phyloP scores from a whole-genome alignment of 352 stramenopile genomes.

The Elongisporangium prolatum region DNA sequence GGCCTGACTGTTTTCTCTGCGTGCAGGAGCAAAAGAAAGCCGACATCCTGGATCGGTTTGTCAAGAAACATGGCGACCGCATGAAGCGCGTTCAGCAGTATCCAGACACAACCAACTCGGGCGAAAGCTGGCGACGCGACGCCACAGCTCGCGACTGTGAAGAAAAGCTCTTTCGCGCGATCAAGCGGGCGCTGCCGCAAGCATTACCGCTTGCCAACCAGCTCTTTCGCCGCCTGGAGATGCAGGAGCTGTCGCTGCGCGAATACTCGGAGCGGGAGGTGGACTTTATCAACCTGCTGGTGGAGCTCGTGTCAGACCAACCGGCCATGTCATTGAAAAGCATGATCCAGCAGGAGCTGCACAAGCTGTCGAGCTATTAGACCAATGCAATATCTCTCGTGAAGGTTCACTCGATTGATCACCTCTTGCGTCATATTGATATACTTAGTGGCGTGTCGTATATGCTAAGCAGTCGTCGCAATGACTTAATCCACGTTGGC shows the following conservation, averaged over 20 bases:
- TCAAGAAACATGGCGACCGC: constrained; percentile 73
- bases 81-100: constrained; percentile 39
- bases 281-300: constrained; percentile 78
- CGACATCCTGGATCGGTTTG: constrained; percentile 70
- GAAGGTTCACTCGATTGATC: no score
- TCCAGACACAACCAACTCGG: constrained; percentile 7
- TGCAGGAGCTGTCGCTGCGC: constrained; percentile 66
- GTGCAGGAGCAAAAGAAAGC: constrained; percentile 63
- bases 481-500: constrained; percentile 86
- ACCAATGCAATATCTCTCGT: no score
- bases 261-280: constrained; percentile 73
- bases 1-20: neutral
- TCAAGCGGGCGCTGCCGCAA: constrained; percentile 69
- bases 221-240: constrained; percentile 55
- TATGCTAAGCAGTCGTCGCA: neutral
- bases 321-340: constrained; percentile 48
- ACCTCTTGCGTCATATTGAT: no score
- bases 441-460: no score
- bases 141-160: constrained; percentile 36
- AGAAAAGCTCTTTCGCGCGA: constrained; percentile 40
- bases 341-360: constrained; percentile 72
- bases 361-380: constrained; percentile 31
- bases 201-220: constrained; percentile 67
- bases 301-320: constrained; percentile 74
- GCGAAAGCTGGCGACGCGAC: constrained; percentile 32